Base-by-base conservation (phyloP, 352 stramenopile species). In the Phytophthora multivora region DNA sequence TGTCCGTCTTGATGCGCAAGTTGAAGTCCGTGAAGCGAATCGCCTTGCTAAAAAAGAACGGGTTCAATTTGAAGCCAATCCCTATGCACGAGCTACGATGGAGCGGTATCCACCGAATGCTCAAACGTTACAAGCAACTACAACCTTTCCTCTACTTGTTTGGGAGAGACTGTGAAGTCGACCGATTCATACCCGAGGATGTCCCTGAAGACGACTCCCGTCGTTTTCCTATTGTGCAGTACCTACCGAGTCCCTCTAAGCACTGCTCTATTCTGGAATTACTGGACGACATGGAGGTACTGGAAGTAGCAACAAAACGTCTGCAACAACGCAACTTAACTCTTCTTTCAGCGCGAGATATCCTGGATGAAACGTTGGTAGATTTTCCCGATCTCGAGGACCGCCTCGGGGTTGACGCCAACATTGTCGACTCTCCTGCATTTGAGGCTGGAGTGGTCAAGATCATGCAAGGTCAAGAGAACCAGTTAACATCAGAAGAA, bases 21-120 rank as follows among this genome's bases (percentile, higher is more conserved):
- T 15, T 42, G 0, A 51, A 51, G 39, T 42, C 51, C 0, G 39
- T 42, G 0, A 59, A 59, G 13, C 13, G 51, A 15, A 42, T 59
- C 1, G 51, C 26, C 16, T 10, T 30, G 5, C 23, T 50, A 5
- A 49, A 26, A 40, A 0, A 3, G 1, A 49, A 49, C 16, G 25
- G 50, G 16, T 58, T 23, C 50, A 31, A 39, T 1, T 30, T 13
- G 4, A 49, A 49, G n/a, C 51, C 51, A 4, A 28, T 59, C 0
- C 19, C 48, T 4, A 45, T 47, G 35, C 48, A 45, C 21, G 18
- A 36, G n/a, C 23, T 56, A 4, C 18, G 49, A 5, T 56, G 19
- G 49, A 47, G 49, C 7, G 35, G 49, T 15, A n/a, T 51, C 2
- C n/a, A 40, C 10, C 25, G 45, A 25, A 39, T 51, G 26, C 13